Base-by-base conservation (phyloP, 2,329 filamentous ascomycete species). In the Trichophyton equinum region DNA sequence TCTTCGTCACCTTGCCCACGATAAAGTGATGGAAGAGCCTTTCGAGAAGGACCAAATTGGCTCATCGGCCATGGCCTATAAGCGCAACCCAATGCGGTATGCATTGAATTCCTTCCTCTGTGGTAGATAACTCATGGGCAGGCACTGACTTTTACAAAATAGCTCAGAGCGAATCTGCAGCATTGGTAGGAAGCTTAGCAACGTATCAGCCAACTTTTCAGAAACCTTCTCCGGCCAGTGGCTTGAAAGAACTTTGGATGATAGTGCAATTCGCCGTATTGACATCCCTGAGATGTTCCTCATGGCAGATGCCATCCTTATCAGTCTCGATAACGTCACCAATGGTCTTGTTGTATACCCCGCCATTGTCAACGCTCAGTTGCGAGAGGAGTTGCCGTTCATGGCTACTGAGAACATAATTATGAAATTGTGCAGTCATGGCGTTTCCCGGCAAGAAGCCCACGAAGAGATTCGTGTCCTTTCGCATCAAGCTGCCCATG, bases 401-500 rank as follows among this genome's bases (percentile, higher is more conserved):
- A 95, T 92, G 87, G 81, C 85, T 6, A 91, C 85, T 6, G 80
- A 81, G 57, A 64, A 81, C 66, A 85, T 91, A 70, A 88, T 91
- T 71, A 91, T 95, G 88, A 84, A 83, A 66, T 79, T 92, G 61
- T 83, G 86, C 30, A 82, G 84, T 61, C 81, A 85, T 69, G 89
- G 88, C 36, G 81, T 78, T 30, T 88, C 83, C 8, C 79, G 90
- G 58, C 89, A 95, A 72, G 88, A 91, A 60, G 87, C 89, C 0
- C 91, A 96, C 74, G 91, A 96, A 76, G 78, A 92, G 73, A 91
- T 96, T 68, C 86, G 87, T 60, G 87, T 96, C 1, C 80, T 96
- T 51, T 88, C 82, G 1, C 87, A 91, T 75, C 79, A 95, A 75
- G 89, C 90, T 0, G 82, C 80, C 49, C 78, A 80, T 36, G 84